Conservation (phyloP, 805 yeast genomes). For the Starmerella bombi region DNA sequence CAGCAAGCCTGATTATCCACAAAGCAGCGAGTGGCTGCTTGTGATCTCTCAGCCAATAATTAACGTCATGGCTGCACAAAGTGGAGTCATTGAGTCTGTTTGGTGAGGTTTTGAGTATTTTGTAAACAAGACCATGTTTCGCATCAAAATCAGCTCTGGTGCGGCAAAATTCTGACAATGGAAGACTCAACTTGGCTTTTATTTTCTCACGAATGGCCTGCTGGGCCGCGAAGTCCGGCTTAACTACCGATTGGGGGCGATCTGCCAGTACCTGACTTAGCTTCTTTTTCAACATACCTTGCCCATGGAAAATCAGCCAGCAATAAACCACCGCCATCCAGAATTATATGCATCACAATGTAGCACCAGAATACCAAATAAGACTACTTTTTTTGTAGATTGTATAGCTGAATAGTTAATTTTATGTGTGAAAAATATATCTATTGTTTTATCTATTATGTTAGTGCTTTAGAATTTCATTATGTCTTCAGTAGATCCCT, state of each 20-base stretch:
- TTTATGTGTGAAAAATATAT: no score
- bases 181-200: conserved; percentile 9
- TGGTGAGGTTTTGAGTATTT: conserved; percentile 16
- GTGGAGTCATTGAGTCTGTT: conserved; percentile 17
- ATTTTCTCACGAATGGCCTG: conserved; percentile 13
- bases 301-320: background rate
- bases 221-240: conserved; percentile 10
- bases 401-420: no score
- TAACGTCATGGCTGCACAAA: conserved; percentile 18
- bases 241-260: background rate
- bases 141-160: conserved; percentile 13
- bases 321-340: no score
- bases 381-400: no score
- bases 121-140: conserved; percentile 21
- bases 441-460: no score
- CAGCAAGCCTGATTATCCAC: conserved; percentile 22
- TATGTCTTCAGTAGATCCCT: no score
- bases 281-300: conserved; percentile 11
- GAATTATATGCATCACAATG: no score
- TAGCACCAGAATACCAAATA: background rate
- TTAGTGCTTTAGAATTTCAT: no score
- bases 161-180: conserved; percentile 14
- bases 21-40: conserved; percentile 19
- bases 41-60: conserved; percentile 19
- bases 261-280: conserved; percentile 10